phyloP scores from a whole-genome alignment of 1,139 yeast genomes.

The Geotrichum reessii region DNA sequence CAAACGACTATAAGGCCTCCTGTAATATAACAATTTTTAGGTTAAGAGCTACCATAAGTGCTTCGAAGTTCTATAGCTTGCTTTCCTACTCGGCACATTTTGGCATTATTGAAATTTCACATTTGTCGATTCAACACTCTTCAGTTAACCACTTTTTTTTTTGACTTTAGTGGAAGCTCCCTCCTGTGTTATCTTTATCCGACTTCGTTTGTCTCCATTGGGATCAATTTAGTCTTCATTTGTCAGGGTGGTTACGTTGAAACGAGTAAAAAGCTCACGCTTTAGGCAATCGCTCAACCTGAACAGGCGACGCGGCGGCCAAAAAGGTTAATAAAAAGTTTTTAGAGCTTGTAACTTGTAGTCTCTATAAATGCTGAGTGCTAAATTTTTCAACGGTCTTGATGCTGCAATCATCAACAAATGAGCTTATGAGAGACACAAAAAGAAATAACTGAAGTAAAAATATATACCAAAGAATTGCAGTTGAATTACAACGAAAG shows the following conservation, averaged over 20 bases:
- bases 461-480: no score
- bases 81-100: no score
- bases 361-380: background rate
- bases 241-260: background rate
- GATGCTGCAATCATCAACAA: background rate
- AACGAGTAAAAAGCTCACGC: background rate
- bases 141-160: background rate
- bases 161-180: no score
- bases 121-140: background rate
- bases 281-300: background rate
- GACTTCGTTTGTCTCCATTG: background rate
- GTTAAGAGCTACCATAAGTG: no score
- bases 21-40: background rate
- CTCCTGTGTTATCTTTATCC: background rate
- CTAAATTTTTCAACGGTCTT: background rate
- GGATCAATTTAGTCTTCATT: background rate
- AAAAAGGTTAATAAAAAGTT: background rate
- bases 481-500: no score
- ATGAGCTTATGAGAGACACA: background rate
- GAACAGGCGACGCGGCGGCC: background rate
- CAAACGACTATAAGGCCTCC: background rate
- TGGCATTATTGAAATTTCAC: background rate
- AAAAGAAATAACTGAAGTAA: no score
- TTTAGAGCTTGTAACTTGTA: background rate
- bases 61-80: no score